phyloP scores from a whole-genome alignment of 257 asterid species.

The Verbascum thapsus region DNA sequence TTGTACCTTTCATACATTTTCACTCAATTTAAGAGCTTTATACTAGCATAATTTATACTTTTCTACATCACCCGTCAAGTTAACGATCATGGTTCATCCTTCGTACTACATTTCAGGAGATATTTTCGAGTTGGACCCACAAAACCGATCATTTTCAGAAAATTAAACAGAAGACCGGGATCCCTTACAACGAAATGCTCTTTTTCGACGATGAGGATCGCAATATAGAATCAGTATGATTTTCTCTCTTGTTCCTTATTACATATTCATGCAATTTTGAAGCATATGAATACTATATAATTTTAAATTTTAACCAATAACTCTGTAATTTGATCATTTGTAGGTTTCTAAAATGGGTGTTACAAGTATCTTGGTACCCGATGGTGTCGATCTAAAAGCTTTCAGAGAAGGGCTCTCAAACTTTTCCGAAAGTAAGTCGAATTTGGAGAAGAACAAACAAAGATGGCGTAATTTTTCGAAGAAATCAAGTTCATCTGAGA shows the following conservation, averaged over 20 bases:
- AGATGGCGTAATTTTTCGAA: slow-evolving; percentile 41
- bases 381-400: slow-evolving; percentile 45
- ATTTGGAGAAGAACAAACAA: slow-evolving; percentile 45
- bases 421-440: slow-evolving; percentile 30
- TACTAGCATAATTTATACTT: too few species aligned
- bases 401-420: slow-evolving; percentile 39
- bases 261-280: neutral
- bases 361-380: slow-evolving; percentile 43
- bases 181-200: slow-evolving; percentile 78
- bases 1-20: too few species aligned
- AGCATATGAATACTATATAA: neutral
- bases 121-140: slow-evolving; percentile 86
- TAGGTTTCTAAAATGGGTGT: slow-evolving; percentile 48
- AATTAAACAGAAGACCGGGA: slow-evolving; percentile 58
- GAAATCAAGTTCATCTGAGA: slow-evolving; percentile 36
- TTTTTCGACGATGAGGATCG: slow-evolving; percentile 90
- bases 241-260: slow-evolving; percentile 11
- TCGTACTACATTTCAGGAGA: slow-evolving; percentile 75
- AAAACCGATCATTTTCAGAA: slow-evolving; percentile 86
- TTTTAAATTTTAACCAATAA: neutral
- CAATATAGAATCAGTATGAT: slow-evolving; percentile 69
- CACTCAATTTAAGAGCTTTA: too few species aligned
- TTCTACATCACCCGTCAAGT: too few species aligned
- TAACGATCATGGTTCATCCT: too few species aligned
- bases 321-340: neutral